These are phyloP conservation scores for Scutellaria barbata DNA, from an alignment of 257 asterid species.

Conservation along the genomic window DNA sequence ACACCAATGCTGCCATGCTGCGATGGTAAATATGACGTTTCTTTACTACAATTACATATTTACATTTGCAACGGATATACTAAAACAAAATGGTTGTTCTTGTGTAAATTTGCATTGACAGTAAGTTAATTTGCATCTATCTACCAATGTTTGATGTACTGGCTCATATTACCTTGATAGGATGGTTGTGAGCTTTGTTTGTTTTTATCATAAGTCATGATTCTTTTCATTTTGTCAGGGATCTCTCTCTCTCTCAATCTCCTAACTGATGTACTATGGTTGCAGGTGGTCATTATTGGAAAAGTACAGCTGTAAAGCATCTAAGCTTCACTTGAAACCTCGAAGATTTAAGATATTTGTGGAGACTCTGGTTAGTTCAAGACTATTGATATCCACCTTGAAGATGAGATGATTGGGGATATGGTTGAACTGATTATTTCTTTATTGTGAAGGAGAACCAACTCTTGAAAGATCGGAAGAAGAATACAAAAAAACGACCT, in stretches of 20 bases:
- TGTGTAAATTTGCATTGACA: conserved; percentile 12
- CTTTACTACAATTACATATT: background rate
- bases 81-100: background rate
- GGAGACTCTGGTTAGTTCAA: conserved; percentile 84
- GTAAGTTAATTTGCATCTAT: background rate
- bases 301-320: conserved; percentile 97
- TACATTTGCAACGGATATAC: conserved; percentile 1
- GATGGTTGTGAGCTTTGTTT: background rate
- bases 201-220: background rate
- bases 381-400: conserved; percentile 19
- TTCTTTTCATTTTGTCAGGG: background rate
- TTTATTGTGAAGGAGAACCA: conserved; percentile 80
- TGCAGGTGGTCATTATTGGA: conserved; percentile 98
- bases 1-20: conserved; percentile 97
- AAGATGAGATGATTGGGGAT: conserved; percentile 26
- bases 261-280: conserved; percentile 33
- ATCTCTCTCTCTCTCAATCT: conserved; percentile 12
- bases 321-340: conserved; percentile 98
- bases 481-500: conserved; percentile 66
- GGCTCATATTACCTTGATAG: background rate
- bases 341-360: conserved; percentile 93
- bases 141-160: no score
- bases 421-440: conserved; percentile 38
- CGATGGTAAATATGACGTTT: conserved; percentile 66
- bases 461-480: conserved; percentile 92